Evolutionary conservation across 2,329 filamentous ascomycete genomes (phyloP).

Genomic region (Pseudocercospora eumusae): DNA sequence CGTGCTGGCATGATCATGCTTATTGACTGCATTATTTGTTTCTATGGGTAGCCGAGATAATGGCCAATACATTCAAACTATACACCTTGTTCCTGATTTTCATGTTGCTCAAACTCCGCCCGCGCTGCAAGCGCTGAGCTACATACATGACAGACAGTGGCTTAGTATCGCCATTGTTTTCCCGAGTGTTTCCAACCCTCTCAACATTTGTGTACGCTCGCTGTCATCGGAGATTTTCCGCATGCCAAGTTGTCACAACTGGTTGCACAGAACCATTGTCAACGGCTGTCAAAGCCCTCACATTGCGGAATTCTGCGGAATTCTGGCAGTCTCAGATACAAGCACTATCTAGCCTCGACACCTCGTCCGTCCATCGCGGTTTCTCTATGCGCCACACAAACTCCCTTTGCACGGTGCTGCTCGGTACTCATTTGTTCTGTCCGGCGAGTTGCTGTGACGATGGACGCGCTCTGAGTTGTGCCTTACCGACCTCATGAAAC

Average conservation of each 20-base stretch:
- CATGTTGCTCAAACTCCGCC: not conserved
- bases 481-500: not conserved
- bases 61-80: constrained; percentile 6
- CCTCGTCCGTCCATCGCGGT: not conserved
- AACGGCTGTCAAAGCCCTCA: constrained; percentile 3
- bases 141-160: not conserved
- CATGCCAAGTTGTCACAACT: constrained; percentile 2
- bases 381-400: not conserved
- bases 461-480: not conserved
- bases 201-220: no score
- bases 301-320: not conserved
- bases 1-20: constrained; percentile 13
- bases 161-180: not conserved
- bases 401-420: not conserved
- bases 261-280: constrained; percentile 1
- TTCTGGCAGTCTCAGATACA: constrained; percentile 2
- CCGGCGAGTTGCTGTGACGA: not conserved
- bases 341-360: not conserved
- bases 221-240: not conserved
- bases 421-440: not conserved
- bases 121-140: not conserved
- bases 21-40: constrained; percentile 12
- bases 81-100: not conserved
- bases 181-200: no score
- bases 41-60: constrained; percentile 21